Evolutionary conservation across 2,329 filamentous ascomycete genomes (phyloP).

Genomic region (Aspergillus flavus): DNA sequence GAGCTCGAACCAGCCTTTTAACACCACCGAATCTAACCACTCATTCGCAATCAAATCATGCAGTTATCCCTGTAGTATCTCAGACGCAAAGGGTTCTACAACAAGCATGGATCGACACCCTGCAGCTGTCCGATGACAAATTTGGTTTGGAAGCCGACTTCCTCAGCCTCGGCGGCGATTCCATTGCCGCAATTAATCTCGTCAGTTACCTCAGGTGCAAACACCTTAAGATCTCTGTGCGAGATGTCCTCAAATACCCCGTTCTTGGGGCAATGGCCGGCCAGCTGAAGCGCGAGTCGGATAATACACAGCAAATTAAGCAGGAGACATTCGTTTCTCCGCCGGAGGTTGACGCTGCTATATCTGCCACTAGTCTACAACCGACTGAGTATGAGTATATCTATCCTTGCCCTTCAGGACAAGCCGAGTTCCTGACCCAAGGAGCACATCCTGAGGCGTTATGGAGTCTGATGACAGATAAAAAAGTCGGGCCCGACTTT

Average conservation of each 20-base stretch:
- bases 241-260: neutral
- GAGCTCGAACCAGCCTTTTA: too few species aligned
- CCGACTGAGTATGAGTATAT: neutral
- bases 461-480: neutral
- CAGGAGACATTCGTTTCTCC: neutral
- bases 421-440: conserved; percentile 7
- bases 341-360: neutral
- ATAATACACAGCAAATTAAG: neutral
- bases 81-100: neutral
- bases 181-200: neutral
- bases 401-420: conserved; percentile 4
- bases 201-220: neutral
- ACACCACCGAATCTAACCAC: too few species aligned
- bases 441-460: conserved; percentile 3
- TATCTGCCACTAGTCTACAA: neutral
- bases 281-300: neutral
- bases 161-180: neutral
- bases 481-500: neutral
- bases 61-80: neutral
- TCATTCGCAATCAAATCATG: neutral
- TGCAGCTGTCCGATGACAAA: neutral
- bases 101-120: neutral
- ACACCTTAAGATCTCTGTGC: neutral
- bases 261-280: neutral
- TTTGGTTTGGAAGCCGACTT: neutral